A percentile compares a stretch with the other conserved stretches of the same genome.
Evolutionary conservation across 257 asterid genomes (phyloP).

Genomic region (Coffea canephora): DNA sequence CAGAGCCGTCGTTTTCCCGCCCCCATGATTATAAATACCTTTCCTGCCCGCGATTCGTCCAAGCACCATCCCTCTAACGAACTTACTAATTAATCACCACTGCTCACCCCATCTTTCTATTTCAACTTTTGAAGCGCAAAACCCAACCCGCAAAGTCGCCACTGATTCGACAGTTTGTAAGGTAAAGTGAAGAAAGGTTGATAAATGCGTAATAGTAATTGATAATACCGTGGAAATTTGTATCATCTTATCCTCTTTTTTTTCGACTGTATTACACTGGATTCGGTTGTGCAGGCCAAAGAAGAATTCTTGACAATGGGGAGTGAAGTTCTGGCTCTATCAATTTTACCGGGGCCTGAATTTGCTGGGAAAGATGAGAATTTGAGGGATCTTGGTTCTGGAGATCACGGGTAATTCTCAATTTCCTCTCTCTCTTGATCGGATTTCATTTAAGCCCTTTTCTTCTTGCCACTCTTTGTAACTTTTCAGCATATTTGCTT

Average conservation of each 20-base stretch:
- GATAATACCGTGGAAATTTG: too few relatives aligned
- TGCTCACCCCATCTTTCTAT: neutral
- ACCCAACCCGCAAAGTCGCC: neutral
- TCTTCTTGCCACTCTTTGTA: neutral
- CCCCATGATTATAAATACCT: neutral
- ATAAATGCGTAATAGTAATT: too few relatives aligned
- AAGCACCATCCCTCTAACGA: neutral
- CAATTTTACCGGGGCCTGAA: neutral
- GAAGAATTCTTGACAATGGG: neutral
- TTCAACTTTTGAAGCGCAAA: neutral
- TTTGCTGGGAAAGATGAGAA: neutral
- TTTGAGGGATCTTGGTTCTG: neutral
- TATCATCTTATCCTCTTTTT: too few relatives aligned
- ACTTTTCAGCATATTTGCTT: neutral
- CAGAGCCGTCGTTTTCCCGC: neutral
- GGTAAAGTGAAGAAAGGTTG: too few relatives aligned
- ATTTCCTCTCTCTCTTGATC: neutral
- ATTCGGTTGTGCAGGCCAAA: too few relatives aligned
- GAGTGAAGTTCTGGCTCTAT: neutral
- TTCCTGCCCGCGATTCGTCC: neutral
- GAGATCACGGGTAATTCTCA: constrained; percentile 10
- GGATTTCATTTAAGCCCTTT: neutral
- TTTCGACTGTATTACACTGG: too few relatives aligned
- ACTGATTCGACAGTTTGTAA: neutral
- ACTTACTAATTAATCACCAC: neutral